phyloP scores from a whole-genome alignment of 2,329 filamentous ascomycete genomes.

The Xylariaceae sp. region DNA sequence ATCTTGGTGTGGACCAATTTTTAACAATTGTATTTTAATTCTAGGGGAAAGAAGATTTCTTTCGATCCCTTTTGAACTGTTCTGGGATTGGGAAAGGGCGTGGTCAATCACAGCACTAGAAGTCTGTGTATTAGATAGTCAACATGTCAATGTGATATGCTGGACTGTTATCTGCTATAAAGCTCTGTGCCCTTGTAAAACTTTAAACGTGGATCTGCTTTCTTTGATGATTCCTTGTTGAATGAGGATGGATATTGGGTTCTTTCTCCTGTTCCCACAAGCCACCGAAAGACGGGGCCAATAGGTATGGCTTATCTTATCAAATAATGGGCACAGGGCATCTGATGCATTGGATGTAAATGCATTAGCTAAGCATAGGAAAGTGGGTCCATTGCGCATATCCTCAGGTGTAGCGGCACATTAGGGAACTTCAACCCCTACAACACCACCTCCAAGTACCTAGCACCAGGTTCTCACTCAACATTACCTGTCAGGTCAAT shows the following conservation, averaged over 20 bases:
- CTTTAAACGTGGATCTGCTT: too few relatives aligned
- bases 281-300: too few relatives aligned
- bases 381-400: conserved; percentile 15
- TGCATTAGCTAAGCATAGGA: conserved; percentile 23
- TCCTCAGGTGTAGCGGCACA: conserved; percentile 15
- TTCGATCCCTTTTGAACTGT: conserved; percentile 4
- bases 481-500: too few relatives aligned
- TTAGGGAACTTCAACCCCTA: conserved; percentile 25
- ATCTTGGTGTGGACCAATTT: conserved; percentile 15
- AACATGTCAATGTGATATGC: conserved; percentile 16
- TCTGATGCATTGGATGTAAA: background rate
- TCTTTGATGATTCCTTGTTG: too few relatives aligned
- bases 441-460: conserved; percentile 21
- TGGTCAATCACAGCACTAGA: background rate
- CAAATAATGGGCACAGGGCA: too few relatives aligned
- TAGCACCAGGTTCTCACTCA: conserved; percentile 9
- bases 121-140: conserved; percentile 16
- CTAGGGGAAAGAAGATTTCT: conserved; percentile 7
- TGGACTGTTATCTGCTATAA: too few relatives aligned
- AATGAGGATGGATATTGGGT: too few relatives aligned
- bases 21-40: conserved; percentile 17
- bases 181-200: too few relatives aligned
- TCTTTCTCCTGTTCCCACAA: too few relatives aligned
- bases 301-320: conserved; percentile 25
- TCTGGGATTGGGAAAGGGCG: background rate